A percentile compares a stretch with the other conserved stretches of the same genome.
phyloP scores from a whole-genome alignment of 306 rosid genomes.

The Cucumis melo region DNA sequence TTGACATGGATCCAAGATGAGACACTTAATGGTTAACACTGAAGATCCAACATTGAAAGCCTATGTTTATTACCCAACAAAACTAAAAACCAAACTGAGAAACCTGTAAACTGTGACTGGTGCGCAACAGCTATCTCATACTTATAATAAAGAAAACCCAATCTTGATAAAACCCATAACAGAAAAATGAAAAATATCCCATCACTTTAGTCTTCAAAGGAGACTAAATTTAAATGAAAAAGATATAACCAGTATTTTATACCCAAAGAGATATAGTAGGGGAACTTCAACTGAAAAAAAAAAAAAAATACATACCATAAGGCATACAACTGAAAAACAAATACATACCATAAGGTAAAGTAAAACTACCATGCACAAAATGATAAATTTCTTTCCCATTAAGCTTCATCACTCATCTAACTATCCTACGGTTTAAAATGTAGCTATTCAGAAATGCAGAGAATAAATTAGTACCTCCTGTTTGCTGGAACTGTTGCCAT shows the following conservation, averaged over 20 bases:
- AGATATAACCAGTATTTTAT: not conserved
- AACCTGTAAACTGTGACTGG: not conserved
- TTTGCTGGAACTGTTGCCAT: conserved; percentile 10
- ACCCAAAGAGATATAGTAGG: not conserved
- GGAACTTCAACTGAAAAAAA: not conserved
- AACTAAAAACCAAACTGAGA: not conserved
- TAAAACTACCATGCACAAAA: not conserved
- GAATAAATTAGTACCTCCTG: conserved; percentile 10
- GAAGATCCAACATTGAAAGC: not conserved
- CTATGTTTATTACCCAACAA: not conserved
- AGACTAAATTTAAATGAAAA: not conserved
- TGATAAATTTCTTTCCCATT: not conserved
- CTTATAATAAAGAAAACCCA: not conserved
- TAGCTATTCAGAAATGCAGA: not conserved
- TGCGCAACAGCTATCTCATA: not conserved
- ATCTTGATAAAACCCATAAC: not conserved
- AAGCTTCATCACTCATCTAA: not conserved
- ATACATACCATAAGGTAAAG: not conserved
- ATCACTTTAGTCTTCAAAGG: not conserved
- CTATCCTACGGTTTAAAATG: not conserved
- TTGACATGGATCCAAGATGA: not conserved
- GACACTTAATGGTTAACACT: not conserved
- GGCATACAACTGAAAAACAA: not conserved
- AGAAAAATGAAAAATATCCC: not conserved
- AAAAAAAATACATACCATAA: not conserved